Evolutionary conservation across 192 early-diverging fungal genomes (phyloP), one percentile per base, ranked within the genome.

Genomic region (Phlyctochytrium bullatum): DNA sequence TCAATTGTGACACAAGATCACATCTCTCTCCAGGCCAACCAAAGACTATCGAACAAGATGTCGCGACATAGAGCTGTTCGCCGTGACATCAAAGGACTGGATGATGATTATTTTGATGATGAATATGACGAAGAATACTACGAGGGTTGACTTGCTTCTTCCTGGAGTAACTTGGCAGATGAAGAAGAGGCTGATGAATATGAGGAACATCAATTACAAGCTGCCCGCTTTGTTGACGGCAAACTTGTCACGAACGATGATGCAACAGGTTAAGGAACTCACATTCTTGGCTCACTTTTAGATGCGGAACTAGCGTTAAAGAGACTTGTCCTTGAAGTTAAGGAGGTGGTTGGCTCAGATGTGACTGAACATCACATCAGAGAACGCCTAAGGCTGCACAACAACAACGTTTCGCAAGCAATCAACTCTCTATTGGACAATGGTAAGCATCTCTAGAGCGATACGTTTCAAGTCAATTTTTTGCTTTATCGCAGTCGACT

Each of bases 331-430:
- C 76, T 78, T 40, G 74, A 87, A 24, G 84, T 93, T 29, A 81
- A 75, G 68, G 66, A 59, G 16, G 74, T 89, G 27, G 74, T 93
- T 16, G 92, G 90, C 24, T 63, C 72, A 0, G 72, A 78, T 23
- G 76, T 94, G 16, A 66, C 82, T 23, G 80, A 85, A 64, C 72
- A 78, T 47, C 86, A 90, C 56, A 91, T 94, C 20, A 81, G 83
- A 67, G 83, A 87, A 54, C 76, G 88, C 27, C 75, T 94, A 58
- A 88, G 87, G 83, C 77, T 90, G 66, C 84, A 88, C 60, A 90
- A 88, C 67, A 90, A 89, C 73, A 87, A 94, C 66, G 73, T 76
- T 17, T 78, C 84, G 34, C 71, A 88, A 35, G 81, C 91, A 0
- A 75, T 90, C 28, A 82, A 84, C 32, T 88, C 80, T 72, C 75